These are phyloP conservation scores for Jamesozyma rosinii DNA, from an alignment of 805 yeast species.

Conservation along the genomic window DNA sequence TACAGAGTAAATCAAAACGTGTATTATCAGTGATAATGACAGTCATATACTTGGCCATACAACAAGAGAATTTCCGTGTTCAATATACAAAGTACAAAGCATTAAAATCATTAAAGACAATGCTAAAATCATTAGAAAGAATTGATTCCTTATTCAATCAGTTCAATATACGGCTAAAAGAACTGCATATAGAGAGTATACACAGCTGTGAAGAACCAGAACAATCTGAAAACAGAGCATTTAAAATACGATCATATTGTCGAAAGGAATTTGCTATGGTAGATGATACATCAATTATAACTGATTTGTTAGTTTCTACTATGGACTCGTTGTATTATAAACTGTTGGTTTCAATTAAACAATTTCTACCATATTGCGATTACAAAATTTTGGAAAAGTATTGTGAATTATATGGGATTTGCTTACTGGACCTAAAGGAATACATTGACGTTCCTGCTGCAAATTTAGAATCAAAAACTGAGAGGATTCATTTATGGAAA, in stretches of 20 bases:
- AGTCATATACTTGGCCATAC: conserved; percentile 14
- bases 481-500: conserved; percentile 32
- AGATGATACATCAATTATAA: not conserved
- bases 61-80: conserved; percentile 16
- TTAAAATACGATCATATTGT: not conserved
- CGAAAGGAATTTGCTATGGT: not conserved
- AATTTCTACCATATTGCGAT: conserved; percentile 25
- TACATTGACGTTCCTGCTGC: conserved; percentile 11
- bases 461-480: conserved; percentile 26
- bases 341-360: conserved; percentile 20
- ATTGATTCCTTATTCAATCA: conserved; percentile 24
- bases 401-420: conserved; percentile 37
- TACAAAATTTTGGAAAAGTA: conserved; percentile 33
- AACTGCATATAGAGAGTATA: conserved; percentile 17
- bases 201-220: not conserved
- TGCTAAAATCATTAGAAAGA: conserved; percentile 12
- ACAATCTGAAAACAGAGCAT: too few relatives aligned
- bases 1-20: not conserved
- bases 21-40: not conserved
- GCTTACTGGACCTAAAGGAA: conserved; percentile 25
- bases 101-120: conserved; percentile 9
- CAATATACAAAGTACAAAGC: conserved; percentile 16
- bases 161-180: conserved; percentile 26
- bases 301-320: conserved; percentile 30
- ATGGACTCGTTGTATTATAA: conserved; percentile 24